Evolutionary conservation across 1,139 yeast species (phyloP).

Genomic region (Magnusiomyces paraingens): DNA sequence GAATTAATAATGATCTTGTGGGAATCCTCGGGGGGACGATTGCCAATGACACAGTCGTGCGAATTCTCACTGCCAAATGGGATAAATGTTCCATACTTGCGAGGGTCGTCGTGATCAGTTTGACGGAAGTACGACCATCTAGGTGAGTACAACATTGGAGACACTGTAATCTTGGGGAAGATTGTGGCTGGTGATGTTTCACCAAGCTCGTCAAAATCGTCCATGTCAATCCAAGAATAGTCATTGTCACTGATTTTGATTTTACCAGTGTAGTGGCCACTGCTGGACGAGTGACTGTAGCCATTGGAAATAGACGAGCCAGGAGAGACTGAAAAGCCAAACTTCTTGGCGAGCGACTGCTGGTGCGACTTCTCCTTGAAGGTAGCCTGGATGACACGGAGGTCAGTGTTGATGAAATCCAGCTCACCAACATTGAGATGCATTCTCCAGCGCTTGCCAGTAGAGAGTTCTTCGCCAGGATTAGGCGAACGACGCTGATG

Average conservation of each 20-base stretch:
- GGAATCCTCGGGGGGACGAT: conserved; percentile 29
- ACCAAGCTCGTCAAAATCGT: conserved; percentile 73
- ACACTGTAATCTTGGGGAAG: conserved; percentile 50
- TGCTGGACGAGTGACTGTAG: conserved; percentile 12
- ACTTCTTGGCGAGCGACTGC: conserved; percentile 40
- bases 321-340: conserved; percentile 21
- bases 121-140: conserved; percentile 70
- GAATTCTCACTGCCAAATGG: conserved; percentile 67
- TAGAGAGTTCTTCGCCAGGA: conserved; percentile 46
- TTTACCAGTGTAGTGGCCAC: conserved; percentile 25
- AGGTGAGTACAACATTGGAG: conserved; percentile 69
- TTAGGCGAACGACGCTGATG: conserved; percentile 74
- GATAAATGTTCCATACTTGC: conserved; percentile 37
- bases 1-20: conserved; percentile 29
- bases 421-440: conserved; percentile 74
- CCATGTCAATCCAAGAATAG: conserved; percentile 66
- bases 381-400: conserved; percentile 61
- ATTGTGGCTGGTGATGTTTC: conserved; percentile 36
- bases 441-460: conserved; percentile 54
- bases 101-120: conserved; percentile 38
- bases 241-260: conserved; percentile 43
- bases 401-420: conserved; percentile 62
- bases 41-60: conserved; percentile 63
- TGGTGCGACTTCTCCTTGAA: conserved; percentile 52
- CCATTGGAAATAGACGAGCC: conserved; percentile 19